Evolutionary conservation across 2,329 filamentous ascomycete genomes (phyloP).

Genomic region (Septoria petroselini): DNA sequence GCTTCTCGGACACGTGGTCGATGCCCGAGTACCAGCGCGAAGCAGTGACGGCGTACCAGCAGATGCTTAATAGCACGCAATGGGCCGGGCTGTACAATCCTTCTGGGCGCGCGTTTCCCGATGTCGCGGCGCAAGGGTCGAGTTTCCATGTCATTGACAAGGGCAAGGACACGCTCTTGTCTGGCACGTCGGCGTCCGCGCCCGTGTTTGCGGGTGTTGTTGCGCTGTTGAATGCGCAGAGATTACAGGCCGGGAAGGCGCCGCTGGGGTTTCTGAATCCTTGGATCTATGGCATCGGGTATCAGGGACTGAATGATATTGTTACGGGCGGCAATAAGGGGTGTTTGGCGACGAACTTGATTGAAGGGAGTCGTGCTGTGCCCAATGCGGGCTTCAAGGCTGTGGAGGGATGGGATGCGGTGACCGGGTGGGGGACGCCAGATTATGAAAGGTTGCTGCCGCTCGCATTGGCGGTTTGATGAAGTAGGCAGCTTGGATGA

Average conservation of each 20-base stretch:
- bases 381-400: constrained; percentile 29
- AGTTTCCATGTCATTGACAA: constrained; percentile 47
- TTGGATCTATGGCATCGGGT: constrained; percentile 53
- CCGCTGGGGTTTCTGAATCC: constrained; percentile 59
- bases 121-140: constrained; percentile 54
- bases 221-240: constrained; percentile 27
- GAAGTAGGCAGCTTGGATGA: too few relatives aligned
- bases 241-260: constrained; percentile 43
- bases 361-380: too few relatives aligned
- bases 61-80: constrained; percentile 36
- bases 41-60: constrained; percentile 42
- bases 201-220: constrained; percentile 54
- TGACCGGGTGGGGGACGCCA: constrained; percentile 37
- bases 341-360: constrained; percentile 39
- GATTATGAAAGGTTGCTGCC: constrained; percentile 26
- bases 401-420: constrained; percentile 36
- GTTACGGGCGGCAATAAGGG: constrained; percentile 40
- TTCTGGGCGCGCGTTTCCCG: constrained; percentile 45
- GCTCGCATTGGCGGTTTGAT: constrained; percentile 15
- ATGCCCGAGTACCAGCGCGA: constrained; percentile 45
- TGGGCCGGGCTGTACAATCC: constrained; percentile 45
- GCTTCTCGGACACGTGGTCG: constrained; percentile 46
- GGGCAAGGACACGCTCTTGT: constrained; percentile 45
- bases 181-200: constrained; percentile 54
- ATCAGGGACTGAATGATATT: constrained; percentile 51